These are phyloP conservation scores for Aspergillus fischeri DNA, from an alignment of 2,329 filamentous ascomycete species.

Conservation along the genomic window DNA sequence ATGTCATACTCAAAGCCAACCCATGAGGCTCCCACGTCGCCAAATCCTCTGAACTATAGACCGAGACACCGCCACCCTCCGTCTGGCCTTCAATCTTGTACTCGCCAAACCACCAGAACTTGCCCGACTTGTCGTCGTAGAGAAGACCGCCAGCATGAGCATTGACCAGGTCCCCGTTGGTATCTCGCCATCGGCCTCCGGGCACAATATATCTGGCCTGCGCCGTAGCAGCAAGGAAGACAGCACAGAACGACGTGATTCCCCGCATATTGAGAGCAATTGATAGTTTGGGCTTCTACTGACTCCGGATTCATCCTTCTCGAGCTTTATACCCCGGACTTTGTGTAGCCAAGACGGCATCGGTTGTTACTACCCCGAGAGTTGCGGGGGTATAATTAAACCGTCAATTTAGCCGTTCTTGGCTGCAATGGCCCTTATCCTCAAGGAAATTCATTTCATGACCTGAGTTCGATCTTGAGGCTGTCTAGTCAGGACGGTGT, in stretches of 20 bases:
- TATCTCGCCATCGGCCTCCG: conserved; percentile 58
- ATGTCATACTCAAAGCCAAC: conserved; percentile 49
- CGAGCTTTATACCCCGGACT: not conserved
- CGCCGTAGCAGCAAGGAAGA: conserved; percentile 3
- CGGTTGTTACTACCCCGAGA: conserved; percentile 12
- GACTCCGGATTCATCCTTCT: not conserved
- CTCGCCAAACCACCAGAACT: conserved; percentile 61
- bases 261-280: conserved; percentile 3
- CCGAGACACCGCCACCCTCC: conserved; percentile 58
- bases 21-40: conserved; percentile 58
- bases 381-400: conserved; percentile 12
- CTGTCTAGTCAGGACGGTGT: too few relatives aligned
- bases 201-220: conserved; percentile 57
- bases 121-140: conserved; percentile 49
- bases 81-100: conserved; percentile 56
- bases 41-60: conserved; percentile 59
- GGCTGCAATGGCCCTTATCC: not conserved
- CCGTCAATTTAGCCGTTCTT: conserved; percentile 11
- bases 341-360: conserved; percentile 5
- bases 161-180: conserved; percentile 56
- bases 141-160: conserved; percentile 58
- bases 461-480: not conserved
- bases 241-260: not conserved
- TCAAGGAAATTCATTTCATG: too few relatives aligned
- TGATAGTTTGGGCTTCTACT: not conserved